Conservation (phyloP, 345 rosid species). For the Citrus mangshanensis region DNA sequence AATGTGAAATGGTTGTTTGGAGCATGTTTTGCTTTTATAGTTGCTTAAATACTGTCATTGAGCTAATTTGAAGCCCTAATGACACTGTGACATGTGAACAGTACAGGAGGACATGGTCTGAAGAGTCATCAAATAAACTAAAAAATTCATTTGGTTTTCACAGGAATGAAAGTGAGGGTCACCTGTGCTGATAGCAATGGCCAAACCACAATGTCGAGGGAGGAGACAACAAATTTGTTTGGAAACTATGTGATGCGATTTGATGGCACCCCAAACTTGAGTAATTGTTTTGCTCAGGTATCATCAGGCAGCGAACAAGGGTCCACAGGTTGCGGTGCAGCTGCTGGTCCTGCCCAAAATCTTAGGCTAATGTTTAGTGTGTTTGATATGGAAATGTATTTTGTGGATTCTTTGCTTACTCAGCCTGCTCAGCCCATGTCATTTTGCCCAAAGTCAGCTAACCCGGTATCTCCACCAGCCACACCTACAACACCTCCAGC, state of each 20-base stretch:
- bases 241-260: slow-evolving; percentile 70
- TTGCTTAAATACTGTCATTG: background rate
- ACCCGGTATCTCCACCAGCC: slow-evolving; percentile 34
- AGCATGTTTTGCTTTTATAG: background rate
- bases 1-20: background rate
- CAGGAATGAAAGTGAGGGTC: slow-evolving; percentile 62
- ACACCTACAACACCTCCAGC: slow-evolving; percentile 27
- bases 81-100: no score
- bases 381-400: slow-evolving; percentile 54
- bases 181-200: slow-evolving; percentile 61
- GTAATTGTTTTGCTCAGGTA: slow-evolving; percentile 65
- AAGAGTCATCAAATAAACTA: background rate
- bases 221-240: slow-evolving; percentile 66
- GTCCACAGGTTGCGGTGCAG: slow-evolving; percentile 43
- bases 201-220: slow-evolving; percentile 55
- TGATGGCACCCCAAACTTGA: slow-evolving; percentile 75
- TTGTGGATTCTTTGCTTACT: slow-evolving; percentile 58
- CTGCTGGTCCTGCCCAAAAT: slow-evolving; percentile 61
- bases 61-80: background rate
- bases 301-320: slow-evolving; percentile 44
- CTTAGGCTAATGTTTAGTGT: slow-evolving; percentile 49
- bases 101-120: background rate
- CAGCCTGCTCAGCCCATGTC: slow-evolving; percentile 70
- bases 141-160: background rate
- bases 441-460: slow-evolving; percentile 43